A percentile compares a stretch with the other conserved stretches of the same genome.
These are phyloP conservation scores for Oxyria digyna DNA, from an alignment of 148 eudicot species.

Conservation along the genomic window DNA sequence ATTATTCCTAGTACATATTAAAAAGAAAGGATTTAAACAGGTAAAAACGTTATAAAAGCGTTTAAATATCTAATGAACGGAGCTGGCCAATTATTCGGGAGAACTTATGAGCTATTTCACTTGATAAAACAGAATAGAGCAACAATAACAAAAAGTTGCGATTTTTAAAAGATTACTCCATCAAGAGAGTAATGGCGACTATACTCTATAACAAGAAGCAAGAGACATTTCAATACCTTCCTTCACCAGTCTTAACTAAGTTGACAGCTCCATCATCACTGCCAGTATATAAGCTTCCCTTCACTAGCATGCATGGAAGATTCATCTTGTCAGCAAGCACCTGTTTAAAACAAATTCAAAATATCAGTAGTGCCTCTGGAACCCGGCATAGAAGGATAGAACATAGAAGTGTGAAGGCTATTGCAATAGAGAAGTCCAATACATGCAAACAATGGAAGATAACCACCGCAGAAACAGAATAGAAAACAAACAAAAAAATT, in stretches of 20 bases:
- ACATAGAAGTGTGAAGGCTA: no score
- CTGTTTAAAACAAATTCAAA: slow-evolving; percentile 21
- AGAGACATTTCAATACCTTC: slow-evolving; percentile 46
- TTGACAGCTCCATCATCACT: slow-evolving; percentile 98
- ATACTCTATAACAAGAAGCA: background rate
- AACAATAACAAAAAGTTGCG: background rate
- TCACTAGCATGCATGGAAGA: slow-evolving; percentile 88
- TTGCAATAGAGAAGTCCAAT: background rate
- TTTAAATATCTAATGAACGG: background rate
- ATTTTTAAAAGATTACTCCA: background rate
- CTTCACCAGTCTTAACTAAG: slow-evolving; percentile 64
- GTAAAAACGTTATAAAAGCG: background rate
- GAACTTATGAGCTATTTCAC: no score
- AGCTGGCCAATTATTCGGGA: background rate
- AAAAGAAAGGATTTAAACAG: background rate
- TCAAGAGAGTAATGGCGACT: background rate
- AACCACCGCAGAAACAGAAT: background rate
- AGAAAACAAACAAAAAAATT: background rate
- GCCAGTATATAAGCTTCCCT: slow-evolving; percentile 97
- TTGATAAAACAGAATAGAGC: background rate
- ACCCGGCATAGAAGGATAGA: background rate
- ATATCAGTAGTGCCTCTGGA: background rate
- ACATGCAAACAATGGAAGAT: background rate
- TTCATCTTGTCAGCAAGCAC: slow-evolving; percentile 76
- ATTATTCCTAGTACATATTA: background rate